phyloP scores from a whole-genome alignment of 2,329 filamentous ascomycete species.

The Geoglossum cookeanum region DNA sequence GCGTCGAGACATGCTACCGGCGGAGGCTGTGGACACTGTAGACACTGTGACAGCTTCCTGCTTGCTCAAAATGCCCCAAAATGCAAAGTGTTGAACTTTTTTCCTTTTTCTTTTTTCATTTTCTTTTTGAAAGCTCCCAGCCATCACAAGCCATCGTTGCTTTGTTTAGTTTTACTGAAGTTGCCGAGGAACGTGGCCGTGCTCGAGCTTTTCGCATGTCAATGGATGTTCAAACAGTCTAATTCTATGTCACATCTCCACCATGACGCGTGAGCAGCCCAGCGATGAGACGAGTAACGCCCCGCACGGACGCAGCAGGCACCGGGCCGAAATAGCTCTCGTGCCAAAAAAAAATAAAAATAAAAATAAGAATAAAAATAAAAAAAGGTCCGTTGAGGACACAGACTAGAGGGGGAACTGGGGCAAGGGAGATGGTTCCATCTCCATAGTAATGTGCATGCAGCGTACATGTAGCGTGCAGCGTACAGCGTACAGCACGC shows the following conservation, averaged over 20 bases:
- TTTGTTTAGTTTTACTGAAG: background rate
- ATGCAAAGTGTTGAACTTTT: background rate
- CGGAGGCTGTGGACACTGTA: background rate
- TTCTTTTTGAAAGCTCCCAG: background rate
- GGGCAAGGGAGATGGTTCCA: no score
- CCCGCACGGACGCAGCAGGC: background rate
- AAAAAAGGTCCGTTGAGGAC: no score
- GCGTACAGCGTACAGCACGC: background rate
- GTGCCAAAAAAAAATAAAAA: no score
- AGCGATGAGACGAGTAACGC: background rate
- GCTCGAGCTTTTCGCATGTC: background rate
- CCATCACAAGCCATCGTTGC: background rate
- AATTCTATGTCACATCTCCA: background rate
- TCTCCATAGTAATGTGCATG: background rate
- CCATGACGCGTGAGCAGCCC: background rate
- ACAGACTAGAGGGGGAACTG: no score
- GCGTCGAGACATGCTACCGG: background rate
- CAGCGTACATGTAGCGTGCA: no score
- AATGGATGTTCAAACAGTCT: background rate
- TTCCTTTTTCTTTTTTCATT: no score
- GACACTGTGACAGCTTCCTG: background rate
- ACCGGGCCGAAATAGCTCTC: no score
- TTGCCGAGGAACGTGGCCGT: background rate
- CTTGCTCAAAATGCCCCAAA: background rate
- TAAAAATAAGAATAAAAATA: no score